phyloP scores from a whole-genome alignment of 2,329 filamentous ascomycete genomes.

The Microascus cirrosus region DNA sequence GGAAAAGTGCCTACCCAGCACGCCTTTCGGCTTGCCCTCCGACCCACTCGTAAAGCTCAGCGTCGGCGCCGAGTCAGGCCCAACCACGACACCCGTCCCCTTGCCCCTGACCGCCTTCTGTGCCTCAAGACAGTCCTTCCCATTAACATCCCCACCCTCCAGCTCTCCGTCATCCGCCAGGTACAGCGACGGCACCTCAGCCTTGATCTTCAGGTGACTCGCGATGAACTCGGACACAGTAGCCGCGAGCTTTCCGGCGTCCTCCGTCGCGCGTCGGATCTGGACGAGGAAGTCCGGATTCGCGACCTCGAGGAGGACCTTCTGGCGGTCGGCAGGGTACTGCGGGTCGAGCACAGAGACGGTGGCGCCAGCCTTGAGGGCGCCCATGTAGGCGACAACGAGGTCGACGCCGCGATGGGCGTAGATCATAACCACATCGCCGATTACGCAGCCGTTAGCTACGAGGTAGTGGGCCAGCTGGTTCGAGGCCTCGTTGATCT shows the following conservation, averaged over 20 bases:
- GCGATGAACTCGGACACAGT: conserved; percentile 54
- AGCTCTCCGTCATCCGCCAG: conserved; percentile 62
- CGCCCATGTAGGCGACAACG: conserved; percentile 66
- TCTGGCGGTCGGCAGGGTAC: conserved; percentile 50
- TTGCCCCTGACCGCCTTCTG: conserved; percentile 37
- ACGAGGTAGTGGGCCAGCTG: conserved; percentile 69
- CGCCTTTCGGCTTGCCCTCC: conserved; percentile 77
- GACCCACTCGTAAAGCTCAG: conserved; percentile 64
- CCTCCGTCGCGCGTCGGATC: conserved; percentile 61
- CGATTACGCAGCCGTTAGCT: conserved; percentile 58
- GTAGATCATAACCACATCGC: conserved; percentile 90
- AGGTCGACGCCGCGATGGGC: conserved; percentile 62
- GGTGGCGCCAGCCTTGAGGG: conserved; percentile 46
- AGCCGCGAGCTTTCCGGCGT: conserved; percentile 36
- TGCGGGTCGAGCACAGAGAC: conserved; percentile 65
- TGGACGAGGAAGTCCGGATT: conserved; percentile 60
- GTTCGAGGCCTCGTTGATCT: conserved; percentile 80
- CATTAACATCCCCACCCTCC: conserved; percentile 54
- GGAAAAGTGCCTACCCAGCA: conserved; percentile 76
- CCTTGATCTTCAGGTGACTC: conserved; percentile 60
- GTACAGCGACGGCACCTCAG: conserved; percentile 62
- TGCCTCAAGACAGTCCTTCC: conserved; percentile 54
- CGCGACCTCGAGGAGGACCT: conserved; percentile 66
- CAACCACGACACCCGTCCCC: conserved; percentile 63
- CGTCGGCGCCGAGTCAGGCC: conserved; percentile 74